phyloP scores from a whole-genome alignment of 2,329 filamentous ascomycete species.

The Xylaria multiplex region DNA sequence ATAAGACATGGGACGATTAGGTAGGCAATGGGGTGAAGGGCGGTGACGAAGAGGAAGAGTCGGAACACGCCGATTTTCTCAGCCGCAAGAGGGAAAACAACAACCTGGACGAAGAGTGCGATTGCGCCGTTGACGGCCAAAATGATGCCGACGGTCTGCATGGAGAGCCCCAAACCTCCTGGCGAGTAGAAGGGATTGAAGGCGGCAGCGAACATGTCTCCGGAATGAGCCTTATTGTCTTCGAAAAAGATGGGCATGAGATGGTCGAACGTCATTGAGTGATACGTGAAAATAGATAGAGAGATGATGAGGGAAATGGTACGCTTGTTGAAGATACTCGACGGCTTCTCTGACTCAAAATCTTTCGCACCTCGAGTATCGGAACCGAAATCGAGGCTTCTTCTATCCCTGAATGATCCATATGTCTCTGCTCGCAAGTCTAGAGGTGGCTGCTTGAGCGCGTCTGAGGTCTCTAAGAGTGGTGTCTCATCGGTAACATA shows the following conservation, averaged over 20 bases:
- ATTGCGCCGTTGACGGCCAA: slow-evolving; percentile 69
- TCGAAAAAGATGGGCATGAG: slow-evolving; percentile 93
- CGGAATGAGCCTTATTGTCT: slow-evolving; percentile 67
- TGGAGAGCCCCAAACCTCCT: slow-evolving; percentile 70
- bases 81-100: slow-evolving; percentile 70
- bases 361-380: slow-evolving; percentile 42
- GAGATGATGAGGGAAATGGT: slow-evolving; percentile 83
- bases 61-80: slow-evolving; percentile 67
- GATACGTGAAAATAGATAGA: slow-evolving; percentile 90
- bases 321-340: slow-evolving; percentile 64
- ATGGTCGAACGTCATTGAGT: slow-evolving; percentile 95
- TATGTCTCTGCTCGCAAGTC: slow-evolving; percentile 83
- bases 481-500: slow-evolving; percentile 75
- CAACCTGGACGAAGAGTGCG: slow-evolving; percentile 67
- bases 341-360: slow-evolving; percentile 51
- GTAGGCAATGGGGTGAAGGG: slow-evolving; percentile 71
- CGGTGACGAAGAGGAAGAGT: slow-evolving; percentile 66
- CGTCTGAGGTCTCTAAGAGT: slow-evolving; percentile 78
- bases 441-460: slow-evolving; percentile 76
- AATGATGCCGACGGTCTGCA: slow-evolving; percentile 70
- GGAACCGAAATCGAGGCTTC: slow-evolving; percentile 61
- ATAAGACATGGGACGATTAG: slow-evolving; percentile 68
- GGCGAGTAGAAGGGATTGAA: slow-evolving; percentile 64
- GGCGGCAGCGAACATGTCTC: slow-evolving; percentile 48
- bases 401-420: slow-evolving; percentile 69